Evolutionary conservation across 73 alveolate genomes (phyloP), one percentile per base, ranked within the genome.

Genomic region (Symbiodinium pilosum): DNA sequence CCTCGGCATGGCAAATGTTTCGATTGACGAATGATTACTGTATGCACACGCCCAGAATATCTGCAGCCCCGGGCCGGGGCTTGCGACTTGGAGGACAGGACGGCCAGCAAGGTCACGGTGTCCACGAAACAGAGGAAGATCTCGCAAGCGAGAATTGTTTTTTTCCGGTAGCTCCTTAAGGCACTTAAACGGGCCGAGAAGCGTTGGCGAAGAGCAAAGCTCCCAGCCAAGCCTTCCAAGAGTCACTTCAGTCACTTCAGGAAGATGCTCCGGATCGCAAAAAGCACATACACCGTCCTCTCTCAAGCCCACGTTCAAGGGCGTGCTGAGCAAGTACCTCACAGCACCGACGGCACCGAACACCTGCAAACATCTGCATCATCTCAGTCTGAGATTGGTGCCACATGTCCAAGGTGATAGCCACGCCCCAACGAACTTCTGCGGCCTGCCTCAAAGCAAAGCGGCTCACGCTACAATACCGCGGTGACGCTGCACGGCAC

Each of bases 51-150:
- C 18, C 71, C 26, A 3, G 69, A 2, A 30, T 6, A 14, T 30
- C 26, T 30, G 18, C 34, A 54, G 71, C 71, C 26, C n/a, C 71
- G n/a, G 77, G 32, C 77, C 0, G 77, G 77, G 9, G 77, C 16
- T 26, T 16, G 77, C 77, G 77, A 36, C 77, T 64, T 64, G 77
- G 77, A 26, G 77, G 77, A 64, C 39, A 64, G 77, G 77, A 36
- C 77, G 77, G 77, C 77, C 77, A 64, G 32, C 16, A 64, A 36
- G 39, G 77, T 64, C 77, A 64, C 77, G 39, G 77, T 64, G 77
- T 64, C 77, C 77, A 64, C 77, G 77, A 64, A 64, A 36, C 77
- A 64, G 77, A 64, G 77, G 77, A 64, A 64, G 77, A 64, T 64
- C 77, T 64, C 16, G 8, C 34, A n/a, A n/a, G n/a, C n/a, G n/a